phyloP scores from a whole-genome alignment of 345 rosid species.

The Draba incana region DNA sequence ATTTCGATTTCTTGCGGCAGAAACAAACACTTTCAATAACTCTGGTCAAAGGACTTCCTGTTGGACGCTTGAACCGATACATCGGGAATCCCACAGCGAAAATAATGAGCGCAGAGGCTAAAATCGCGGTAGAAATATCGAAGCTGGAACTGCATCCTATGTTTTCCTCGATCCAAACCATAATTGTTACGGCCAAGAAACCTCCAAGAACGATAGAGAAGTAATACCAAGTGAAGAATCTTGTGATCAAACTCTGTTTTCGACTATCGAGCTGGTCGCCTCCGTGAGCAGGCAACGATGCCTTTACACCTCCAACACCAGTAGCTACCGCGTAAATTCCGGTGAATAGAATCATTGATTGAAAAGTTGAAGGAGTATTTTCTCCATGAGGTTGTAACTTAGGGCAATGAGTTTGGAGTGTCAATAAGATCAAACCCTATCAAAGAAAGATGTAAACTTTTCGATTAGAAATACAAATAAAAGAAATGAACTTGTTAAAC shows the following conservation, averaged over 20 bases:
- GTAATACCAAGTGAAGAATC: constrained; percentile 66
- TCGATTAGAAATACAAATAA: no score
- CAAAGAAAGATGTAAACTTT: neutral
- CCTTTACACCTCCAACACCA: constrained; percentile 69
- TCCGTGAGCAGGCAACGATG: constrained; percentile 62
- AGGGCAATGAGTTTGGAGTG: constrained; percentile 53
- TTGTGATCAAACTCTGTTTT: constrained; percentile 45
- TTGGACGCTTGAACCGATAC: constrained; percentile 50
- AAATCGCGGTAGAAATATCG: constrained; percentile 32
- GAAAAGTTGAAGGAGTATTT: constrained; percentile 38
- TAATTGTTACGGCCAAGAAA: constrained; percentile 50
- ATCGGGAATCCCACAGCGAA: constrained; percentile 52
- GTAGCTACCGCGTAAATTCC: constrained; percentile 59
- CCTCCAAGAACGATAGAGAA: constrained; percentile 59
- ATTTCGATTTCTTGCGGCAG: constrained; percentile 52
- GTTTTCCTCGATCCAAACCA: constrained; percentile 71
- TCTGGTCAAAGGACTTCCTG: constrained; percentile 55
- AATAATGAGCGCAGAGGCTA: constrained; percentile 46
- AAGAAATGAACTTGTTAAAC: no score
- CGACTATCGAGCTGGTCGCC: constrained; percentile 60
- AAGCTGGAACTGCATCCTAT: constrained; percentile 60
- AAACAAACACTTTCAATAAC: constrained; percentile 50
- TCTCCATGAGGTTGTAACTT: constrained; percentile 46
- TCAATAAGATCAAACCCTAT: constrained; percentile 57
- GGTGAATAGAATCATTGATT: constrained; percentile 47